Evolutionary conservation across 306 rosid genomes (phyloP).

Genomic region (Comarum palustre): DNA sequence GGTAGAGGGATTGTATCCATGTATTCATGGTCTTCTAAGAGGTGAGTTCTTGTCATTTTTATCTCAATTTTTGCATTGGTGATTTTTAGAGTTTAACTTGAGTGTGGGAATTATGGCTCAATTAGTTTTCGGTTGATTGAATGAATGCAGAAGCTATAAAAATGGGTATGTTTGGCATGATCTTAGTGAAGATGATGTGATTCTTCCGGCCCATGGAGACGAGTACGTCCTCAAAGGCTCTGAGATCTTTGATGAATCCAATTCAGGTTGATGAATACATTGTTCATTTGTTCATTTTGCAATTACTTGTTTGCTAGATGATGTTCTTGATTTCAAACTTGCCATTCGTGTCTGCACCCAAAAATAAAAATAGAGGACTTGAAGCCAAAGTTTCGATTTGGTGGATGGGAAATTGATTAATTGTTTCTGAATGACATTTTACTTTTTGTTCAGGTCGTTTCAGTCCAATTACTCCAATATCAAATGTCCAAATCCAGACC

Average conservation of each 20-base stretch:
- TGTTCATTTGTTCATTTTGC: background rate
- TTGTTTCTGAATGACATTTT: slow-evolving; percentile 16
- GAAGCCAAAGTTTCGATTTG: background rate
- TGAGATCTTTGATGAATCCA: slow-evolving; percentile 76
- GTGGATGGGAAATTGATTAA: background rate
- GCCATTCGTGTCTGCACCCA: background rate
- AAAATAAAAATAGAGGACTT: background rate
- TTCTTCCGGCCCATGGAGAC: slow-evolving; percentile 76
- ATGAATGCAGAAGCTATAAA: slow-evolving; percentile 72
- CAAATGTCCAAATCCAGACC: slow-evolving; percentile 52
- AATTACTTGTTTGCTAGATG: slow-evolving; percentile 7
- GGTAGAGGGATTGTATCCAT: slow-evolving; percentile 89
- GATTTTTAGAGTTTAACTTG: background rate
- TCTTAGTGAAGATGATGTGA: slow-evolving; percentile 72
- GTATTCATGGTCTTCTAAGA: slow-evolving; percentile 93
- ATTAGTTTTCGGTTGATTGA: slow-evolving; percentile 15
- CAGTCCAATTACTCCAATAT: slow-evolving; percentile 50
- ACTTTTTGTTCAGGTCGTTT: slow-evolving; percentile 46
- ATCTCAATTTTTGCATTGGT: background rate
- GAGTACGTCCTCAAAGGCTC: slow-evolving; percentile 96
- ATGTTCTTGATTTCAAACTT: background rate
- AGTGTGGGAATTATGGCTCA: slow-evolving; percentile 1
- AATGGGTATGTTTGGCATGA: slow-evolving; percentile 97
- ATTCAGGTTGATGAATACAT: slow-evolving; percentile 48
- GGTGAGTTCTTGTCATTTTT: slow-evolving; percentile 36